Conservation (phyloP, 2,329 filamentous ascomycete species). For the Pezicula neosporulosa region DNA sequence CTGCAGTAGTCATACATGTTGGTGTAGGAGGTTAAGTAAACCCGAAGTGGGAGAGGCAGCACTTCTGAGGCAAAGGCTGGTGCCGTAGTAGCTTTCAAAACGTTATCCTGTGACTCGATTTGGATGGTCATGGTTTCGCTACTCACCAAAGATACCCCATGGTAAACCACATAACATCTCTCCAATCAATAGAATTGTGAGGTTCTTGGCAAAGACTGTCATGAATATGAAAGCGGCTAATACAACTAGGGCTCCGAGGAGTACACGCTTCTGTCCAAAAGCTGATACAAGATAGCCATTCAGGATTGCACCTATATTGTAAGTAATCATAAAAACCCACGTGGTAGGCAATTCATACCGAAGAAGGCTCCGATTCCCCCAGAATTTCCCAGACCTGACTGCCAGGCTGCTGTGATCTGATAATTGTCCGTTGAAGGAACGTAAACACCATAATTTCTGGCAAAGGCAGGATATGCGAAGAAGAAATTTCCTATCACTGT, state of each 20-base stretch:
- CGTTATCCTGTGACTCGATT: too few relatives aligned
- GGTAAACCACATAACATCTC: conserved; percentile 45
- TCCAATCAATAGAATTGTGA: conserved; percentile 38
- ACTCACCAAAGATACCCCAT: conserved; percentile 34
- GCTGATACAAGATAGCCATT: conserved; percentile 43
- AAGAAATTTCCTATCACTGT: conserved; percentile 14
- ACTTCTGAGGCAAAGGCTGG: conserved; percentile 43
- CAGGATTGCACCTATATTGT: conserved; percentile 29
- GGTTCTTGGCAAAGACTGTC: conserved; percentile 43
- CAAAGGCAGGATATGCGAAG: conserved; percentile 14
- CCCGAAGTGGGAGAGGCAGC: conserved; percentile 37
- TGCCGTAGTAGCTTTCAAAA: conserved; percentile 30
- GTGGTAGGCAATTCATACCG: not conserved
- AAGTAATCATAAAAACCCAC: not conserved
- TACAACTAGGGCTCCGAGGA: conserved; percentile 38
- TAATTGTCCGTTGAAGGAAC: conserved; percentile 6
- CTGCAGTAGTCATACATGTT: conserved; percentile 26
- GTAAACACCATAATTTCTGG: conserved; percentile 15
- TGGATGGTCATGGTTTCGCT: too few relatives aligned
- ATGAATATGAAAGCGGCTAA: conserved; percentile 41
- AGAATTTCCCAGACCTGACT: conserved; percentile 3
- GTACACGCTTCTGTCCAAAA: conserved; percentile 44
- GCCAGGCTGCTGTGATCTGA: conserved; percentile 7
- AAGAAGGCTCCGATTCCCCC: conserved; percentile 5
- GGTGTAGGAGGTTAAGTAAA: conserved; percentile 38